Evolutionary conservation across 2,329 filamentous ascomycete species (phyloP), one percentile per base, ranked within the genome.

Genomic region (Sarocladiaceae sp.): DNA sequence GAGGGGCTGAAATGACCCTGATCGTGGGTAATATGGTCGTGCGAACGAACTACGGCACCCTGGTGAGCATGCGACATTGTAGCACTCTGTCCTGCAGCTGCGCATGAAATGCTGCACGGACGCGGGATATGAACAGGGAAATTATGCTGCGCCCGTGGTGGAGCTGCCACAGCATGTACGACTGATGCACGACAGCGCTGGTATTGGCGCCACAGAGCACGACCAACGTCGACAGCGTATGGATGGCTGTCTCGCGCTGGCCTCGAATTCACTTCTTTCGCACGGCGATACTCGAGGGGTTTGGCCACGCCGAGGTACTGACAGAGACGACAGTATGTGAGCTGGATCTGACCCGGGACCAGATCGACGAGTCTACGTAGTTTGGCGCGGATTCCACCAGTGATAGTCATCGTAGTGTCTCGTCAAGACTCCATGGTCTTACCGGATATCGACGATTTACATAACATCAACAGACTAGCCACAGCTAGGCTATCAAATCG

Each of bases 91-190:
- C 17, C 35, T 17, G 35, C 6, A 37, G 35, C n/a, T n/a, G 15
- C 37, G 37, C 37, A 40, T 40, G 37, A 40, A 40, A 11, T 6
- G 17, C 7, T 40, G 40, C 40, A 44, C 23, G 40, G 40, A 44
- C 40, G 20, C 18, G 40, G 13, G 20, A 44, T 25, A 44, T 44
- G 40, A 22, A 44, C 10, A 26, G 20, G 40, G 40, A 44, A n/a
- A 44, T 44, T 44, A 28, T 44, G 4, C 40, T 44, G 40, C 40
- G 23, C 40, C n/a, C 40, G 15, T 28, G 25, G 40, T 44, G 40
- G 40, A 44, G 40, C 40, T 12, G 8, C 40, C 3, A 22, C 37
- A 20, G 37, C n/a, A 40, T 40, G 37, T 40, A 44, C 40, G 20
- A 44, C 40, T 26, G 22, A 44, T 25, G 22, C 40, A 26, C 23